Evolutionary conservation across 768 basidiomycete species (phyloP), one percentile per base, ranked within the genome.

Genomic region (Naganishia kalamii): DNA sequence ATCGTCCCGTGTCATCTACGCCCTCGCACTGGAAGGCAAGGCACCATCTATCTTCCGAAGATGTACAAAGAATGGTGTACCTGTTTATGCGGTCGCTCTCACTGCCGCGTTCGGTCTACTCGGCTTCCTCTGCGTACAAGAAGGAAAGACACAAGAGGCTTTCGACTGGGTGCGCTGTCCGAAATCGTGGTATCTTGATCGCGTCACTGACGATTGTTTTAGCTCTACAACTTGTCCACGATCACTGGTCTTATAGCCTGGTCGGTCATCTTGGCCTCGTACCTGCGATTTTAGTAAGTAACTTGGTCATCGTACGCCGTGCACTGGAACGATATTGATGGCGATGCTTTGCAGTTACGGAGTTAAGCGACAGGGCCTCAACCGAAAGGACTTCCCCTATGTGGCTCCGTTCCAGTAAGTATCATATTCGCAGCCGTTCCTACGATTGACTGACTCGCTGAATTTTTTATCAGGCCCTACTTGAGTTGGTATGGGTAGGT

Each of bases 1-100:
- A 75, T 79, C 78, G 41, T 81, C 81, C 41, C 80, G 84, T 62
- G 81, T 81, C 10, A 76, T 84, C 17, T 83, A 83, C 68, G 81
- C 80, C 32, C 74, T 83, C 3, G 81, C 81, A 10, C 72, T 81
- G 21, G 82, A 83, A 67, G 80, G 81, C 33, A 81, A 84, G 71
- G 80, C 82, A 12, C 82, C 83, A 21, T 44, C 50, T 15, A 63
- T 78, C 51, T 73, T 79, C 71, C 65, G 71, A 48, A 63, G 67
- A 29, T 73, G 72, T 54, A 79, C 77, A 46, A 73, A 75, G 69
- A 47, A 61, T 10, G 78, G 78, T 64, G 70, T 78, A 7, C 78
- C 78, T 19, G 70, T 75, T 35, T 68, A 54, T 35, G 64, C 61
- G 3, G 33, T 68, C 23, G 46, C 43, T 12, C 4, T 65, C 37